A percentile compares a stretch with the other conserved stretches of the same genome.
Evolutionary conservation across 495 filamentous ascomycete genomes (phyloP).

Genomic region (Evernia prunastri): DNA sequence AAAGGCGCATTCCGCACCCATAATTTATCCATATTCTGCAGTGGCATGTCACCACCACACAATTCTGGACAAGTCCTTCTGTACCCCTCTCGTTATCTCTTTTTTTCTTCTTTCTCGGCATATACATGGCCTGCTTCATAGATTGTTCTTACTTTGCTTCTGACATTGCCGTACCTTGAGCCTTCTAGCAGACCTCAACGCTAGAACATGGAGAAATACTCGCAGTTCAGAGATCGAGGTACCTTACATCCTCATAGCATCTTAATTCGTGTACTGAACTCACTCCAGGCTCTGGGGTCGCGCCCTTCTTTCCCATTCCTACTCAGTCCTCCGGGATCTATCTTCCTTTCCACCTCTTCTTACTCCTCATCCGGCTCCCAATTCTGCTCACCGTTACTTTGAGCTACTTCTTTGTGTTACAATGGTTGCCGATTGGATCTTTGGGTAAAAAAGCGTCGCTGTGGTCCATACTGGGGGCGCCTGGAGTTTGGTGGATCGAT

Average conservation of each 20-base stretch:
- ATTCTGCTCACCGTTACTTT: constrained; percentile 61
- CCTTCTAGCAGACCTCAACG: neutral
- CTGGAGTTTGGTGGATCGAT: constrained; percentile 96
- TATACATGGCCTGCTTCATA: constrained; percentile 5
- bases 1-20: neutral
- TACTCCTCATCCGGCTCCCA: constrained; percentile 77
- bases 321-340: constrained; percentile 53
- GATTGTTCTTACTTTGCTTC: neutral
- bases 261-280: constrained; percentile 20
- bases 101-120: neutral
- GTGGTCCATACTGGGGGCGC: constrained; percentile 78
- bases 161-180: neutral
- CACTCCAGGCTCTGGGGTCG: constrained; percentile 78
- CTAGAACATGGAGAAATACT: constrained; percentile 84
- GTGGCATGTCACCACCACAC: neutral
- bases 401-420: constrained; percentile 72
- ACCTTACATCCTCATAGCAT: constrained; percentile 26
- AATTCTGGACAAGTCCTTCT: neutral
- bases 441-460: constrained; percentile 72
- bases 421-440: constrained; percentile 80
- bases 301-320: constrained; percentile 82
- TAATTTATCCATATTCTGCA: too few species aligned
- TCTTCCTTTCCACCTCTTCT: constrained; percentile 56
- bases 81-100: neutral
- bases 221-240: constrained; percentile 93